phyloP scores from a whole-genome alignment of 1,284 basidiomycete genomes.

The Ustilago tritici region DNA sequence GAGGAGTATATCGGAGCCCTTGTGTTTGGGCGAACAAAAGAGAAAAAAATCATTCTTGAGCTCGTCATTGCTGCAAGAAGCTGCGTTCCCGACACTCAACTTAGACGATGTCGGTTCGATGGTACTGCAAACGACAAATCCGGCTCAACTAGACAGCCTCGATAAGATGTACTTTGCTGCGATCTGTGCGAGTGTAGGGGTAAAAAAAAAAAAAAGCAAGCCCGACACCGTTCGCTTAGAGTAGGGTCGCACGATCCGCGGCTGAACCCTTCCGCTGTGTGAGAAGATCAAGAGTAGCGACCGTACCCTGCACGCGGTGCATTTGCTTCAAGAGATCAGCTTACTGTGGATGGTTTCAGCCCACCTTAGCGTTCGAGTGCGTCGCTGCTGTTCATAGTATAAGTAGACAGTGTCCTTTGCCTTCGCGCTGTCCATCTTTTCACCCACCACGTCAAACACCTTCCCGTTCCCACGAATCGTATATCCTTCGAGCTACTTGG shows the following conservation, averaged over 20 bases:
- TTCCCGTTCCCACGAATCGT: background rate
- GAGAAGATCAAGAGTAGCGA: constrained; percentile 8
- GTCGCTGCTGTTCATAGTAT: background rate
- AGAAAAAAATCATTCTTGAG: background rate
- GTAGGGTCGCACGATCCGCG: constrained; percentile 20
- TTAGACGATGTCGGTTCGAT: constrained; percentile 1
- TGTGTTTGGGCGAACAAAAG: background rate
- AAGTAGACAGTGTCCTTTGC: constrained; percentile 4
- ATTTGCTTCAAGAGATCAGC: too few relatives aligned
- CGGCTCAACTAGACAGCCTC: constrained; percentile 4
- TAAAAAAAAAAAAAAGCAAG: background rate
- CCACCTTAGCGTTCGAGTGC: background rate
- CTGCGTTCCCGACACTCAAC: constrained; percentile 8
- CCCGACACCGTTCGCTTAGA: constrained; percentile 2
- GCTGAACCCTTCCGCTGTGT: constrained; percentile 27
- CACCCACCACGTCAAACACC: background rate
- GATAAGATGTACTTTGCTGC: background rate
- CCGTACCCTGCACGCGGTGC: constrained; percentile 3
- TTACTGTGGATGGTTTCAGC: background rate
- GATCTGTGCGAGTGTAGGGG: background rate
- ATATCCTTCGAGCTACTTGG: background rate
- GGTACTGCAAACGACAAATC: background rate
- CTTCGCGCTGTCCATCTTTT: background rate
- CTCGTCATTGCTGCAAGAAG: constrained; percentile 35
- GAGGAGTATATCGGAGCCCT: background rate